These are phyloP conservation scores for Curvularia sp. DNA, from an alignment of 2,329 filamentous ascomycete genomes.

Conservation along the genomic window DNA sequence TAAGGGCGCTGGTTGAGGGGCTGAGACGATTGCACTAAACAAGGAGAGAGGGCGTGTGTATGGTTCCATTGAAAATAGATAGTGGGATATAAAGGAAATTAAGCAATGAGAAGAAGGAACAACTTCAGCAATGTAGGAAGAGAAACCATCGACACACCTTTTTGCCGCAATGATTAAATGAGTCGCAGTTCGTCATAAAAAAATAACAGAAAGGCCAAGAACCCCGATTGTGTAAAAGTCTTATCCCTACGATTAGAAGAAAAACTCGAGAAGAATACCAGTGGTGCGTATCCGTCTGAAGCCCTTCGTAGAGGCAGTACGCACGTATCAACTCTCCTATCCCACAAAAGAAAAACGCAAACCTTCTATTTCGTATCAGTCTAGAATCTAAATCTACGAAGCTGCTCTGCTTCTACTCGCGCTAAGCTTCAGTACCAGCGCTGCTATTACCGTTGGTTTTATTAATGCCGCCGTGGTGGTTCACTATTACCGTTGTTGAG, in stretches of 20 bases:
- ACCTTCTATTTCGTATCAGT: not conserved
- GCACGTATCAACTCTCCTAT: not conserved
- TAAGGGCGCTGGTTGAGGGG: slow-evolving; percentile 67
- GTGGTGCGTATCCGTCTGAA: not conserved
- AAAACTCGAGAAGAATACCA: not conserved
- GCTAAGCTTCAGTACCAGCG: not conserved
- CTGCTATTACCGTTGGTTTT: not conserved
- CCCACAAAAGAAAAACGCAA: not conserved
- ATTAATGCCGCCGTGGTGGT: not conserved
- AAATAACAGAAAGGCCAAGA: not conserved
- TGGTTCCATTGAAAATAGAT: not conserved
- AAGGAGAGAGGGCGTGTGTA: not conserved
- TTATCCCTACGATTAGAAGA: not conserved
- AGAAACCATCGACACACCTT: not conserved
- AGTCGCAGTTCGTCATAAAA: not conserved
- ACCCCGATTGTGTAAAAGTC: not conserved
- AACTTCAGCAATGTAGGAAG: not conserved
- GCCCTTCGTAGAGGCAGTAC: not conserved
- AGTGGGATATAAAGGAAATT: not conserved
- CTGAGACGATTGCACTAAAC: slow-evolving; percentile 57
- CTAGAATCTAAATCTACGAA: not conserved
- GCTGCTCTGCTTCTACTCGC: not conserved
- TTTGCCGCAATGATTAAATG: not conserved
- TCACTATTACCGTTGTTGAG: not conserved
- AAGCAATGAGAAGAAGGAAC: not conserved